Evolutionary conservation across 2,329 filamentous ascomycete genomes (phyloP).

Genomic region (Epichloe elymi): DNA sequence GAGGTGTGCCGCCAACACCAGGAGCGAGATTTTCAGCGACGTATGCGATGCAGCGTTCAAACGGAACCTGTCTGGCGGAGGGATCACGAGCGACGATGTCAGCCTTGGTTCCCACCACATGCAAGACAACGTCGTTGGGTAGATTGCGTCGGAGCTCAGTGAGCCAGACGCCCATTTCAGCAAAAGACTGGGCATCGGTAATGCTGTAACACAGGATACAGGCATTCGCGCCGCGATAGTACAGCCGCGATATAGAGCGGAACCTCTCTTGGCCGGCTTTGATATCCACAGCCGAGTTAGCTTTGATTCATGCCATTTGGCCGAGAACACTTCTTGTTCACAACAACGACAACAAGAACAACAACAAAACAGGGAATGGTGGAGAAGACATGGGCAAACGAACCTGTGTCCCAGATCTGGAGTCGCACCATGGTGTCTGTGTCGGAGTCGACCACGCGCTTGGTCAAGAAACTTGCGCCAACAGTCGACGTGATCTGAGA

Average conservation of each 20-base stretch:
- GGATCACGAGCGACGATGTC: slow-evolving; percentile 84
- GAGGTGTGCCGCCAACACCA: slow-evolving; percentile 51
- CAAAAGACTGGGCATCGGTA: slow-evolving; percentile 71
- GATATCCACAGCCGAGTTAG: slow-evolving; percentile 5
- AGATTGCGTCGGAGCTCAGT: slow-evolving; percentile 72
- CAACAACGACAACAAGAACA: too few species aligned
- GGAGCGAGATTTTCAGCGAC: slow-evolving; percentile 84
- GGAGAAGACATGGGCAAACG: slow-evolving; percentile 4
- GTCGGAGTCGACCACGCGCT: slow-evolving; percentile 69
- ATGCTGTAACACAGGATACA: slow-evolving; percentile 93
- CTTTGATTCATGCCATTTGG: background rate
- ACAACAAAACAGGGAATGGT: background rate
- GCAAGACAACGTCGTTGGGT: slow-evolving; percentile 65
- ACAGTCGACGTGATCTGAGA: slow-evolving; percentile 56
- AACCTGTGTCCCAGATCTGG: slow-evolving; percentile 89
- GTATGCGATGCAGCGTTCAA: slow-evolving; percentile 91
- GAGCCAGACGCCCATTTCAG: slow-evolving; percentile 87
- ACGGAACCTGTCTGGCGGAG: slow-evolving; percentile 66
- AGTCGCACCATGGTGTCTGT: slow-evolving; percentile 78
- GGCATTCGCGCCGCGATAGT: slow-evolving; percentile 91
- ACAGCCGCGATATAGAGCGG: slow-evolving; percentile 83
- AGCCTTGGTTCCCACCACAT: slow-evolving; percentile 90
- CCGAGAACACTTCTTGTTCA: background rate
- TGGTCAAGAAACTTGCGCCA: slow-evolving; percentile 67
- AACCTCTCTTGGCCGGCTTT: slow-evolving; percentile 85